Conservation (phyloP, 805 yeast genomes). For the Diddensiella transvaalensis region DNA sequence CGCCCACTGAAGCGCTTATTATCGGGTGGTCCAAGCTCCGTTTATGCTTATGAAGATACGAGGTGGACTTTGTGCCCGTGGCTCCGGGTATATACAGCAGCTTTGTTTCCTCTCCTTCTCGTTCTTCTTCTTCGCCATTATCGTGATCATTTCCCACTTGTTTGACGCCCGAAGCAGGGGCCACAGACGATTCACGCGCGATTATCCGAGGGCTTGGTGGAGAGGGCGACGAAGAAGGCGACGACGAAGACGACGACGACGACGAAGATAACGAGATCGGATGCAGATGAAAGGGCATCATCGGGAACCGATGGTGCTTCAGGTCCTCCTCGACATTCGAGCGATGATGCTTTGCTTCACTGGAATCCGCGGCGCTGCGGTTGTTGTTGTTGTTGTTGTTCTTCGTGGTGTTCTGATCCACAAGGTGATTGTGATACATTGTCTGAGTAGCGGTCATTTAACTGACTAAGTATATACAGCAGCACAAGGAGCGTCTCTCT, state of each 20-base stretch:
- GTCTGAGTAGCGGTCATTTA: background rate
- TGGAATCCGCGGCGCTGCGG: too few relatives aligned
- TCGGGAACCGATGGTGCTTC: too few relatives aligned
- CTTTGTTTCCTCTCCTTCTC: background rate
- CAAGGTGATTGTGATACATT: background rate
- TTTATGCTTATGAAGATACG: conserved; percentile 20
- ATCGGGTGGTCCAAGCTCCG: conserved; percentile 12
- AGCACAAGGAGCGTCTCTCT: too few relatives aligned
- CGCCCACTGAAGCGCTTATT: background rate
- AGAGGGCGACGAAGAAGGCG: background rate
- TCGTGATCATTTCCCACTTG: background rate
- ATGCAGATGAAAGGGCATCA: too few relatives aligned
- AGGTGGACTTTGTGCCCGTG: conserved; percentile 15
- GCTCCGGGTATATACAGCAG: conserved; percentile 13
- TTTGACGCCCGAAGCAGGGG: too few relatives aligned
- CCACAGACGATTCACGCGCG: too few relatives aligned
- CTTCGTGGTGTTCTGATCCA: too few relatives aligned
- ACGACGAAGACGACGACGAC: conserved; percentile 1
- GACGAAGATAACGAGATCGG: background rate
- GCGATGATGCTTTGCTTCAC: too few relatives aligned
- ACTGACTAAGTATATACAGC: too few relatives aligned
- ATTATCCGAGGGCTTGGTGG: background rate
- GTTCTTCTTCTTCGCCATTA: background rate
- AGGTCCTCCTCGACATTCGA: too few relatives aligned
- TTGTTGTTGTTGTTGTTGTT: background rate